Conservation (phyloP, 1,139 yeast species). For the Nakaseomyces kungkrabaensis region DNA sequence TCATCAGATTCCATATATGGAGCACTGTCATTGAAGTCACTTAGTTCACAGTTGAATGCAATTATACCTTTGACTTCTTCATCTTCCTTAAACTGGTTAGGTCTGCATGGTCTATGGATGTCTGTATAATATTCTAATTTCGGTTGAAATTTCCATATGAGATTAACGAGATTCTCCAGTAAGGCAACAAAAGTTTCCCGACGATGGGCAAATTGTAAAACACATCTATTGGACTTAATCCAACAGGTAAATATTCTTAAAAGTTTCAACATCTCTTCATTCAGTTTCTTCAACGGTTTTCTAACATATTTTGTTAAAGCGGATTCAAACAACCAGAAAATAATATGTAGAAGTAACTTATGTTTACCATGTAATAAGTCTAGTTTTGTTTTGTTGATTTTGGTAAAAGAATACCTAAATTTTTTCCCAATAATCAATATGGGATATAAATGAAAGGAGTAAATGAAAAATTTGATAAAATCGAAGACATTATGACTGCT, state of each 20-base stretch:
- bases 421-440: neutral
- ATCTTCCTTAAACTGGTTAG: slow-evolving; percentile 51
- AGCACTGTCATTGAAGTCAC: slow-evolving; percentile 47
- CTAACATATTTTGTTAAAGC: neutral
- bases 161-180: slow-evolving; percentile 31
- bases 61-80: slow-evolving; percentile 47
- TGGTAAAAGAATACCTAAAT: neutral
- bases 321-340: neutral
- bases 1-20: neutral
- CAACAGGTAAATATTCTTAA: slow-evolving; percentile 41
- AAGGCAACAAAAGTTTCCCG: slow-evolving; percentile 29
- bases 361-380: neutral
- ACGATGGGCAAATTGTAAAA: slow-evolving; percentile 32
- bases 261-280: neutral
- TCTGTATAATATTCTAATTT: neutral
- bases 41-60: slow-evolving; percentile 42
- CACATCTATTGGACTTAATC: slow-evolving; percentile 38
- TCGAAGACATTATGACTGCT: neutral
- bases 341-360: neutral
- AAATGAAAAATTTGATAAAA: neutral
- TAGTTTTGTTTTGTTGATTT: neutral
- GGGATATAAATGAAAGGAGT: neutral
- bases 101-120: slow-evolving; percentile 33
- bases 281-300: neutral
- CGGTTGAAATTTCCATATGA: neutral